Evolutionary conservation across 371 early-diverging fungal species (phyloP).

Genomic region (Mortierella sp.): DNA sequence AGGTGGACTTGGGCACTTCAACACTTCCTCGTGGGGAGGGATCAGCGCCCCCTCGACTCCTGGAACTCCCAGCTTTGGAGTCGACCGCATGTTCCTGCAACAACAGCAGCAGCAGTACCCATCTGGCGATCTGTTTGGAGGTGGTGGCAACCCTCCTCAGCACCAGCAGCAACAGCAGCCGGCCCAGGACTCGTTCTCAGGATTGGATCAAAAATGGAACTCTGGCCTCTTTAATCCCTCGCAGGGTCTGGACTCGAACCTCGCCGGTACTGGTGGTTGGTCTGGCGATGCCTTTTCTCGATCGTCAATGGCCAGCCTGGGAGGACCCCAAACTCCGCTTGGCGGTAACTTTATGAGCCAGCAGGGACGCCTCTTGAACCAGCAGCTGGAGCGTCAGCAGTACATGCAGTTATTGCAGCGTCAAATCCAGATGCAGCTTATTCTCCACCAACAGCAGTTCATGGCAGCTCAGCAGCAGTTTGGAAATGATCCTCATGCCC

Average conservation of each 20-base stretch:
- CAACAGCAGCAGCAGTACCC: constrained; percentile 29
- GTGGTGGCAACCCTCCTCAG: constrained; percentile 27
- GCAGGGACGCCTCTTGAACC: constrained; percentile 40
- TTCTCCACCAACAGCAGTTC: constrained; percentile 64
- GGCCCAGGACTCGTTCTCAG: constrained; percentile 27
- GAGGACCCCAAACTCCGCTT: constrained; percentile 23
- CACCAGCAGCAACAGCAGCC: constrained; percentile 33
- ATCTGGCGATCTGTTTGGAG: constrained; percentile 41
- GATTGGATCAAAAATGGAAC: constrained; percentile 37
- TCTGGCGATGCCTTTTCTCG: constrained; percentile 41
- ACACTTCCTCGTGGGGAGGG: constrained; percentile 38
- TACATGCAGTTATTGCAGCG: constrained; percentile 67
- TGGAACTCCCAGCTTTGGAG: constrained; percentile 48
- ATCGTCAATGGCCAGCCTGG: constrained; percentile 22
- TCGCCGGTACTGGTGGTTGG: constrained; percentile 24
- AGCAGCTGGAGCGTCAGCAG: constrained; percentile 61
- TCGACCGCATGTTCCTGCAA: constrained; percentile 41
- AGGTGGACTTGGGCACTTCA: background rate
- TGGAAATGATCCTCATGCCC: constrained; percentile 60
- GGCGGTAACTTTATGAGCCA: constrained; percentile 22
- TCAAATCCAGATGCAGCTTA: constrained; percentile 60
- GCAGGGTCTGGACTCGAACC: constrained; percentile 18
- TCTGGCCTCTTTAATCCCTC: constrained; percentile 29
- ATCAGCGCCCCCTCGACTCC: constrained; percentile 58
- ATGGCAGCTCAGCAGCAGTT: constrained; percentile 63